phyloP scores from a whole-genome alignment of 495 filamentous ascomycete species.

The Coniosporium apollinis region DNA sequence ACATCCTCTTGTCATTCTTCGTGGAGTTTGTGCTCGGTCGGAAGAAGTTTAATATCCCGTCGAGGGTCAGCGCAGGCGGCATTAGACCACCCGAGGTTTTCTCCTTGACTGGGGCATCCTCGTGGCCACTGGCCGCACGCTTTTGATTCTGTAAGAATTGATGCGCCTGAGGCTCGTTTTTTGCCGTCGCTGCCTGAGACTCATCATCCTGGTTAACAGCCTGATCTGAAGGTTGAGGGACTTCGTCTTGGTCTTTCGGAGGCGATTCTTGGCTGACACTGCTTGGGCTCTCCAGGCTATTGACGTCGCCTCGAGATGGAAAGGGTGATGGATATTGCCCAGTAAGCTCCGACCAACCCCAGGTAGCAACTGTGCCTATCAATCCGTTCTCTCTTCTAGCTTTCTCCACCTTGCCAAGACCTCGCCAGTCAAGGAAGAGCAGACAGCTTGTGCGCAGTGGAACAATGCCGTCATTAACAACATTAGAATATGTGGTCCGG shows the following conservation, averaged over 20 bases:
- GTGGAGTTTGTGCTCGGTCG: slow-evolving; percentile 7
- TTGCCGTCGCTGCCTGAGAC: slow-evolving; percentile 8
- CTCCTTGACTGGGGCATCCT: no score
- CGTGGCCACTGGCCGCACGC: no score
- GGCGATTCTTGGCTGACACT: no score
- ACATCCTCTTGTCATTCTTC: slow-evolving; percentile 20
- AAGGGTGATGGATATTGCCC: slow-evolving; percentile 51
- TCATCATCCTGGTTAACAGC: slow-evolving; percentile 37
- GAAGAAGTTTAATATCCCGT: slow-evolving; percentile 24
- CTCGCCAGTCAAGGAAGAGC: slow-evolving; percentile 94
- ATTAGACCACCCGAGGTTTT: no score
- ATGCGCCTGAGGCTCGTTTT: slow-evolving; percentile 9
- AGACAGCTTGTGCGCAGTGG: slow-evolving; percentile 87
- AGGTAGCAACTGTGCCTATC: slow-evolving; percentile 78
- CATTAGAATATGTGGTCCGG: slow-evolving; percentile 88
- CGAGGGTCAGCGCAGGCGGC: no score
- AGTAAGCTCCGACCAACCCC: slow-evolving; percentile 90
- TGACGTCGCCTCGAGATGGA: slow-evolving; percentile 21
- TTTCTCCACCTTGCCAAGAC: slow-evolving; percentile 83
- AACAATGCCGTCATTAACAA: slow-evolving; percentile 97
- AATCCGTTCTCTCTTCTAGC: slow-evolving; percentile 80
- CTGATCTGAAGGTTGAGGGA: slow-evolving; percentile 42
- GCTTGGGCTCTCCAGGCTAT: no score
- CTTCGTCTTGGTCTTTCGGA: no score
- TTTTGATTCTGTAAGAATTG: no score